Evolutionary conservation across 805 yeast genomes (phyloP).

Genomic region (Pichia gijzeniarum): DNA sequence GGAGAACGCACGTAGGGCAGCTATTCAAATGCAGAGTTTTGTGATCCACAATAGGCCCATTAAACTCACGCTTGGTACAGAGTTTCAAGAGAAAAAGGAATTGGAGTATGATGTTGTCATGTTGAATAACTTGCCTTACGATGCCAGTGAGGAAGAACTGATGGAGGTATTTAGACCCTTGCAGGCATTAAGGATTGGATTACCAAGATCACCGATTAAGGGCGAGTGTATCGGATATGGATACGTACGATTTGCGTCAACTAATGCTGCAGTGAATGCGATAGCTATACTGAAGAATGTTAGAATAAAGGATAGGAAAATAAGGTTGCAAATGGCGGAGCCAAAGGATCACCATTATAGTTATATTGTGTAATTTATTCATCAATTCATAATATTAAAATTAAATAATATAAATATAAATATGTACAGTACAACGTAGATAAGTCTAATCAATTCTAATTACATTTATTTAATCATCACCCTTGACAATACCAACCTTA

Average conservation of each 20-base stretch:
- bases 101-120: conserved; percentile 21
- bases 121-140: conserved; percentile 26
- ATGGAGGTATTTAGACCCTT: conserved; percentile 22
- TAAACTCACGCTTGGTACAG: conserved; percentile 16
- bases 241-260: conserved; percentile 48
- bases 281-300: conserved; percentile 36
- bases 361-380: conserved; percentile 20
- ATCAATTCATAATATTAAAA: neutral
- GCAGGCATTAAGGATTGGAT: conserved; percentile 26
- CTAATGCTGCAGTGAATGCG: conserved; percentile 41
- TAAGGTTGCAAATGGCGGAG: conserved; percentile 29
- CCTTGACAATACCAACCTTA: conserved; percentile 88
- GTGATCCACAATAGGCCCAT: conserved; percentile 27
- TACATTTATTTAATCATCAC: conserved; percentile 23
- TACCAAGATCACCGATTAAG: conserved; percentile 26
- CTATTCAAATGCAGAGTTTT: conserved; percentile 28
- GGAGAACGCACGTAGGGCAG: conserved; percentile 21
- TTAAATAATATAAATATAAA: conserved; percentile 1
- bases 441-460: neutral
- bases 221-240: conserved; percentile 45
- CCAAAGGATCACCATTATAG: conserved; percentile 20
- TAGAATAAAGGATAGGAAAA: conserved; percentile 39
- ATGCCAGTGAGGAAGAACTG: conserved; percentile 21
- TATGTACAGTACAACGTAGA: neutral
- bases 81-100: conserved; percentile 5